Evolutionary conservation across 2,329 filamentous ascomycete species (phyloP), one percentile per base, ranked within the genome.

Genomic region (Cercospora brassicicola): DNA sequence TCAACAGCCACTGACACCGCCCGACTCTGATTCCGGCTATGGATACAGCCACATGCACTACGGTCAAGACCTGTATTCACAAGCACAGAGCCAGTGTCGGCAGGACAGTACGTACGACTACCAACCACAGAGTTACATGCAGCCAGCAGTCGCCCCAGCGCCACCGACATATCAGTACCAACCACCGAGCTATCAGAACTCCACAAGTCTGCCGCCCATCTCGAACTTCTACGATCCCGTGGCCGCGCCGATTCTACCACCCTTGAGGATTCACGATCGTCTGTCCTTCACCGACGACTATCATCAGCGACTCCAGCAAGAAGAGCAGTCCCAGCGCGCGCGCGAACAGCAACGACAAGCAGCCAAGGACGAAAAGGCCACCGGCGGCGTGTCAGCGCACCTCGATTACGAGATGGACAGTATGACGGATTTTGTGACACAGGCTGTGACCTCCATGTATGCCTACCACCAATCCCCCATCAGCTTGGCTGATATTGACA

Each of bases 351-450:
- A 81, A 71, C 79, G 78, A 60, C 79, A 80, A 62, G 73, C 74
- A 26, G 69, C 71, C 55, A 89, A 89, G 79, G 87, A 89, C 74
- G 88, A 89, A 73, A 89, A 89, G 79, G 82, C 87, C n/a, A 87
- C 87, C 65, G 93, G 94, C 79, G 94, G 94, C 75, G 94, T 97
- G 45, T 95, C 94, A 75, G 93, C 93, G 76, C 91, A 96, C 82
- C 88, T 97, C 81, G 94, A 97, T 84, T 97, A 97, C 80, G 93
- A 97, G 81, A 94, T 97, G 88, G 93, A 96, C 79, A 85, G 91
- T 80, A 97, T 97, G 94, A 91, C 93, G 71, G 93, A 96, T 79
- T 97, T 96, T 81, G 93, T 97, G 78, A 90, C 92, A 71, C 92
- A 96, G 78, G 96, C 94, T 89, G 89, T 93, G 69, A 85, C 90